Conservation (phyloP, 2,329 filamentous ascomycete genomes). For the Cladosporium sp. region DNA sequence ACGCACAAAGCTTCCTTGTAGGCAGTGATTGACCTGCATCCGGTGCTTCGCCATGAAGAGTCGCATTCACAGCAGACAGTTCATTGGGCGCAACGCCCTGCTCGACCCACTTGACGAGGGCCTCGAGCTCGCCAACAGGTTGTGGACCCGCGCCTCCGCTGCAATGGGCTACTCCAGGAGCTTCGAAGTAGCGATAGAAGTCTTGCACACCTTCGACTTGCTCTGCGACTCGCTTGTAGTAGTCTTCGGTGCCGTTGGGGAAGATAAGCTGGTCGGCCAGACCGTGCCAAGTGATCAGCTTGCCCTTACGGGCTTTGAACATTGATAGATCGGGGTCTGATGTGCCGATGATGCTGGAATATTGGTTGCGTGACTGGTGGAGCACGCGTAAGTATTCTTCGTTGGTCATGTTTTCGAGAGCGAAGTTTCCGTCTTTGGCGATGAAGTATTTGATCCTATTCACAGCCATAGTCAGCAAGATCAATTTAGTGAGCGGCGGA, state of each 20-base stretch:
- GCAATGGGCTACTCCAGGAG: conserved; percentile 41
- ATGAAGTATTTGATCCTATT: conserved; percentile 38
- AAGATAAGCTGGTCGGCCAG: conserved; percentile 42
- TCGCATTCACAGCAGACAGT: conserved; percentile 14
- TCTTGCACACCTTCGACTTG: conserved; percentile 24
- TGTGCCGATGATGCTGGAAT: conserved; percentile 42
- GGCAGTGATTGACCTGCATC: background rate
- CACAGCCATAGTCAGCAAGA: background rate
- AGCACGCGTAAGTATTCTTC: conserved; percentile 31
- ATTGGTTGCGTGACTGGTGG: conserved; percentile 33
- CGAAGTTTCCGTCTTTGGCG: conserved; percentile 36
- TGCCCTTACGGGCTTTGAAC: conserved; percentile 43
- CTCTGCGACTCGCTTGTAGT: conserved; percentile 41
- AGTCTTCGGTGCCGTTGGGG: conserved; percentile 40
- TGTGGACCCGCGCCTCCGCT: conserved; percentile 30
- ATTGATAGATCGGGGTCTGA: conserved; percentile 41
- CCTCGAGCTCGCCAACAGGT: conserved; percentile 20
- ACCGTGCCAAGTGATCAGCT: conserved; percentile 50
- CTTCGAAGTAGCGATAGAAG: conserved; percentile 39
- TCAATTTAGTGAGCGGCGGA: too few species aligned
- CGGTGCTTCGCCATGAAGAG: background rate
- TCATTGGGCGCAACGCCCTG: conserved; percentile 23
- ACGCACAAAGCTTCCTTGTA: conserved; percentile 24
- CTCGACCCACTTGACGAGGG: conserved; percentile 28
- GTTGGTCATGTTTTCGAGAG: conserved; percentile 37